phyloP scores from a whole-genome alignment of 2,329 filamentous ascomycete species.

The Lecanicillium sp. region DNA sequence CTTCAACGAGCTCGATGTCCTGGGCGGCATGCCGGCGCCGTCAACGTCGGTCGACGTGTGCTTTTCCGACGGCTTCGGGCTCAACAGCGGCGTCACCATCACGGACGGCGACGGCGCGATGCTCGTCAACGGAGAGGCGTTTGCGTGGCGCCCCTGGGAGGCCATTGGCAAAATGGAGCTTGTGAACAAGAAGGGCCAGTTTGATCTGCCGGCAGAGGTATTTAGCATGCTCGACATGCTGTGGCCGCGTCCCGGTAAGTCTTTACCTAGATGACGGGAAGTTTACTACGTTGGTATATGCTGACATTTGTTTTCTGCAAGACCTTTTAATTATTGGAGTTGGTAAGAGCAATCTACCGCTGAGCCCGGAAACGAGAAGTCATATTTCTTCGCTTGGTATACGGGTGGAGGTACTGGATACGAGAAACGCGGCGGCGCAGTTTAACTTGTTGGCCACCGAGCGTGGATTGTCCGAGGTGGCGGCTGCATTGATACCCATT shows the following conservation, averaged over 20 bases:
- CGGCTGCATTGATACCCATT: slow-evolving; percentile 78
- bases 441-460: slow-evolving; percentile 96
- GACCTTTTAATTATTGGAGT: slow-evolving; percentile 88
- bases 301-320: slow-evolving; percentile 23
- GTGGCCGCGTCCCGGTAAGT: slow-evolving; percentile 81
- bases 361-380: slow-evolving; percentile 66
- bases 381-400: slow-evolving; percentile 73
- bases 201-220: slow-evolving; percentile 61
- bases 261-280: not conserved
- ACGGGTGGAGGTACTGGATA: slow-evolving; percentile 82
- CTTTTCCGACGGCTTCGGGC: slow-evolving; percentile 72
- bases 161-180: slow-evolving; percentile 39
- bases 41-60: slow-evolving; percentile 80
- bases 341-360: slow-evolving; percentile 64
- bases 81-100: slow-evolving; percentile 74
- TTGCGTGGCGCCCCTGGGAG: slow-evolving; percentile 80
- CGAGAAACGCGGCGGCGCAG: slow-evolving; percentile 85
- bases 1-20: slow-evolving; percentile 70
- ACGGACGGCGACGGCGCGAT: slow-evolving; percentile 63
- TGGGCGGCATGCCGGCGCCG: slow-evolving; percentile 66
- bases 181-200: slow-evolving; percentile 71
- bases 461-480: slow-evolving; percentile 75
- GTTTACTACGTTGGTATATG: slow-evolving; percentile 2
- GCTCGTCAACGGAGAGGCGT: slow-evolving; percentile 79
- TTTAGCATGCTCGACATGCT: slow-evolving; percentile 72